A percentile compares a stretch with the other conserved stretches of the same genome.
Evolutionary conservation across 805 yeast species (phyloP).

Genomic region (Zygosaccharomyces kombuchaensis): DNA sequence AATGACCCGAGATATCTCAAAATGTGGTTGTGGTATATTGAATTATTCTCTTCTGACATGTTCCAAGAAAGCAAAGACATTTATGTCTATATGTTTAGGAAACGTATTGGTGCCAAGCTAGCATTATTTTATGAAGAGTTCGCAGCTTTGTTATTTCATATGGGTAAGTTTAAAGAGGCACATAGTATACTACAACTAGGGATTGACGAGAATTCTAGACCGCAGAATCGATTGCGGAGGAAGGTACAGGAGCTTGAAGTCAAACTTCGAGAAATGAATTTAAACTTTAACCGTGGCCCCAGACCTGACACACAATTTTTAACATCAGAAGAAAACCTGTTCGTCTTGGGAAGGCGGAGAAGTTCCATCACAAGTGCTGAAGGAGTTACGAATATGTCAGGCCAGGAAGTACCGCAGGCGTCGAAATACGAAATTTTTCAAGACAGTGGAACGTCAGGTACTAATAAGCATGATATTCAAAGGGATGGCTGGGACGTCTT

Average conservation of each 20-base stretch:
- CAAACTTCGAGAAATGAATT: slow-evolving; percentile 12
- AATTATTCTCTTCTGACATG: slow-evolving; percentile 32
- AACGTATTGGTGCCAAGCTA: slow-evolving; percentile 62
- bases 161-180: slow-evolving; percentile 16
- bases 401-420: not conserved
- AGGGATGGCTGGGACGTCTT: slow-evolving; percentile 41
- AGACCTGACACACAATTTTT: slow-evolving; percentile 5
- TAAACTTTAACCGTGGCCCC: slow-evolving; percentile 8
- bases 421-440: slow-evolving; percentile 9
- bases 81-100: slow-evolving; percentile 64
- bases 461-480: slow-evolving; percentile 6
- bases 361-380: slow-evolving; percentile 4
- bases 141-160: slow-evolving; percentile 41
- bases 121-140: slow-evolving; percentile 77
- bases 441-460: slow-evolving; percentile 1
- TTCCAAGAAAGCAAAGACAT: slow-evolving; percentile 68
- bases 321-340: slow-evolving; percentile 6
- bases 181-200: slow-evolving; percentile 21
- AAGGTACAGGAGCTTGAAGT: slow-evolving; percentile 14
- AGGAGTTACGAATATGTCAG: not conserved
- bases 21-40: slow-evolving; percentile 77
- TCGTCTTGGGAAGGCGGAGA: slow-evolving; percentile 16
- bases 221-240: slow-evolving; percentile 42
- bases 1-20: slow-evolving; percentile 78
- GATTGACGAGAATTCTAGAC: slow-evolving; percentile 59